Evolutionary conservation across 371 early-diverging fungal genomes (phyloP).

Genomic region (Circinella umbellata): DNA sequence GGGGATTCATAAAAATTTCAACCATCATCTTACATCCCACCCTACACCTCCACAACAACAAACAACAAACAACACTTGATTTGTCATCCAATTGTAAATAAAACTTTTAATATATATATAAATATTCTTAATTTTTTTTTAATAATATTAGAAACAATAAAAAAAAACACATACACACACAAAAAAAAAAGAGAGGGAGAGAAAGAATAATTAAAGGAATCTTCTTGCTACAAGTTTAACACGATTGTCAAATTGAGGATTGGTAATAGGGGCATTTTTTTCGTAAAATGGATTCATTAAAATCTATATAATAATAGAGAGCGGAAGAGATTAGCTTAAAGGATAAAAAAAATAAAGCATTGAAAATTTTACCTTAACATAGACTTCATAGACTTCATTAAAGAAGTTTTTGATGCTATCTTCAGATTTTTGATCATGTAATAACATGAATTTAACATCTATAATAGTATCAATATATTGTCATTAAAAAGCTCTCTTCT

Average conservation of each 20-base stretch:
- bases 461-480: no score
- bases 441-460: conserved; percentile 88
- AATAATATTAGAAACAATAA: no score
- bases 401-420: conserved; percentile 93
- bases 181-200: conserved; percentile 1
- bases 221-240: conserved; percentile 79
- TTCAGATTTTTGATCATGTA: conserved; percentile 87
- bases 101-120: no score
- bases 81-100: conserved; percentile 2
- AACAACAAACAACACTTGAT: no score
- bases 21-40: no score
- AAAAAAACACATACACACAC: no score
- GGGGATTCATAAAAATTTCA: conserved; percentile 17
- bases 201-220: conserved; percentile 61
- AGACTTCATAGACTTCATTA: conserved; percentile 88
- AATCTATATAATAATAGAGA: conserved; percentile 42
- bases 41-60: no score
- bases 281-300: conserved; percentile 93
- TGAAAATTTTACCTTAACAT: conserved; percentile 90
- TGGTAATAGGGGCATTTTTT: conserved; percentile 78
- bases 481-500: background rate
- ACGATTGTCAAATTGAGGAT: conserved; percentile 82
- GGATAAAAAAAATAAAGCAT: no score
- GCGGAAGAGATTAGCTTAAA: no score
- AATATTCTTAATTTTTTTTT: background rate